Evolutionary conservation across 495 filamentous ascomycete genomes (phyloP), one percentile per base, ranked within the genome.

Genomic region (Penicillium psychrofluorescens): DNA sequence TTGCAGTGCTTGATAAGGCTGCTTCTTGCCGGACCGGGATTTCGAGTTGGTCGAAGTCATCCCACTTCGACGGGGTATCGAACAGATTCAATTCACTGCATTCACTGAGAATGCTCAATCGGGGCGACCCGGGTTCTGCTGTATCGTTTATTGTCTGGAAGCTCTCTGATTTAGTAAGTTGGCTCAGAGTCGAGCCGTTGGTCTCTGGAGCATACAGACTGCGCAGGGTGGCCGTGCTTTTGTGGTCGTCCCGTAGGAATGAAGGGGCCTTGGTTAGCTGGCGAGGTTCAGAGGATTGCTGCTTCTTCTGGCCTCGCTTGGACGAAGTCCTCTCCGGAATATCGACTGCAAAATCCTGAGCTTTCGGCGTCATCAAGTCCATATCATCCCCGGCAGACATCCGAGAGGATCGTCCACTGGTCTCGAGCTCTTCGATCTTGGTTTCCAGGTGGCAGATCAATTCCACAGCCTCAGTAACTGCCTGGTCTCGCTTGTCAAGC

Each of bases 401-500:
- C 12, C 46, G 52, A 8, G 64, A 61, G 5, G 15, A 34, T 29
- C 49, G 51, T 27, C 46, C 51, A 37, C 46, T 49, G 6, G 41
- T 49, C 36, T 61, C 61, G 29, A 88, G 59, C 41, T 78, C 64
- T 28, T 84, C 76, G 3, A 85, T 64, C 52, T 78, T 80, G 0
- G 77, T 73, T 61, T 96, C 88, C 28, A 91, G 62, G 35, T 75
- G 70, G 38, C 84, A 80, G 40, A 96, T 95, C 55, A 92, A 72
- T 9, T 78, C 75, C 7, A 91, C 85, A 2, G 90, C 90, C 56
- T 95, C 88, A 37, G 83, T 79, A 2, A 95, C 68, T 1, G 86
- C 89, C 36, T 81, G 76, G 58, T 94, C 85, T 28, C 85, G 73
- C 53, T 84, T 84, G 38, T 87, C 80, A 43, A 95, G 67, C 51